A percentile compares a stretch with the other conserved stretches of the same genome.
phyloP scores from a whole-genome alignment of 164 flowering plant genomes.

The Santalum album region DNA sequence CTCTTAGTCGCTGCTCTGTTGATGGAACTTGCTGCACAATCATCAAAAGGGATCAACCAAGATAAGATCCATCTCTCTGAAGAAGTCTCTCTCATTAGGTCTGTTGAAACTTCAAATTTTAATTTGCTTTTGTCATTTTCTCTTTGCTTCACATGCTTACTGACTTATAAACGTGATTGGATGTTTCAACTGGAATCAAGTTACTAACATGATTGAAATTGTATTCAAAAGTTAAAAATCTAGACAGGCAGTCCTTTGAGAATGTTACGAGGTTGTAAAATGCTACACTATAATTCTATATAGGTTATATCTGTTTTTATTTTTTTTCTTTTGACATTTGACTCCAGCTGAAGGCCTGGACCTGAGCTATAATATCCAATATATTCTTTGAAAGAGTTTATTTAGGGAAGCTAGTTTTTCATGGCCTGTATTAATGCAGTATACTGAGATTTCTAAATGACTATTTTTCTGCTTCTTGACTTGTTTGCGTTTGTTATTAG shows the following conservation, averaged over 20 bases:
- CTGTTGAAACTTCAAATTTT: neutral
- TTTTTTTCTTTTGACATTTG: neutral
- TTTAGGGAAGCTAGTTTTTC: neutral
- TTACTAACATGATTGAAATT: no score
- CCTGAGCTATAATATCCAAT: neutral
- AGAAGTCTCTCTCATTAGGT: conserved; percentile 62
- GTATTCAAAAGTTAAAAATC: no score
- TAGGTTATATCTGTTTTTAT: neutral
- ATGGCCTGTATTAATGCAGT: neutral
- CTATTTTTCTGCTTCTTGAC: conserved; percentile 6
- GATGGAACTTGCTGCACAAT: conserved; percentile 91
- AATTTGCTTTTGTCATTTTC: neutral
- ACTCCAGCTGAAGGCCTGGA: no score
- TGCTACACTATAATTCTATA: neutral
- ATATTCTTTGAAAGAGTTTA: neutral
- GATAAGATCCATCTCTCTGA: conserved; percentile 38
- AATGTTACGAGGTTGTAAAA: no score
- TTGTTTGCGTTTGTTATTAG: conserved; percentile 26
- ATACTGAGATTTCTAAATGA: neutral
- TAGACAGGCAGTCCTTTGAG: no score
- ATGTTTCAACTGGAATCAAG: no score
- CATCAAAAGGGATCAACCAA: conserved; percentile 68
- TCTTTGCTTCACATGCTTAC: neutral
- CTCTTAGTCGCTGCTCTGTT: conserved; percentile 79
- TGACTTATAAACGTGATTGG: no score